Conservation (phyloP, 805 yeast genomes). For the Candida ulmi region DNA sequence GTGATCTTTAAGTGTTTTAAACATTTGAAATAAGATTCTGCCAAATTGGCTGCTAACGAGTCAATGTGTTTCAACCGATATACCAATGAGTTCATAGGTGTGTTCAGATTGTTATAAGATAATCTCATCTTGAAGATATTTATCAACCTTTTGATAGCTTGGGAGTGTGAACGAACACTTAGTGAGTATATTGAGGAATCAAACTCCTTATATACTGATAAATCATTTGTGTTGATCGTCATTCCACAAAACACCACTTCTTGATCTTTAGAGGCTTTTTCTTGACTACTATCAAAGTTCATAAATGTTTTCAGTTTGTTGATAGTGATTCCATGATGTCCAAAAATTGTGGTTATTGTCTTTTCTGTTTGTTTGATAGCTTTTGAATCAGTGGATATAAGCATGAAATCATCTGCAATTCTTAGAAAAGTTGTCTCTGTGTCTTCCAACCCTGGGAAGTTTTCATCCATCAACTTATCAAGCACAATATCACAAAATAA, state of each 20-base stretch:
- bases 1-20: constrained; percentile 2
- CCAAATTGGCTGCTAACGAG: constrained; percentile 12
- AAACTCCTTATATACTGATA: constrained; percentile 31
- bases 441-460: constrained; percentile 17
- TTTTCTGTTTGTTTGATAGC: constrained; percentile 26
- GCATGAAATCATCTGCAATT: constrained; percentile 79
- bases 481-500: constrained; percentile 70
- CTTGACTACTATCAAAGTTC: constrained; percentile 17
- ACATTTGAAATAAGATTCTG: constrained; percentile 12
- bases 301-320: constrained; percentile 36
- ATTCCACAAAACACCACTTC: constrained; percentile 38
- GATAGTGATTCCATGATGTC: constrained; percentile 23
- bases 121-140: constrained; percentile 28
- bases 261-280: constrained; percentile 1
- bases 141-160: constrained; percentile 7
- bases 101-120: constrained; percentile 24
- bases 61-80: constrained; percentile 19
- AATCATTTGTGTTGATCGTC: constrained; percentile 25
- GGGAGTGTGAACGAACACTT: constrained; percentile 8
- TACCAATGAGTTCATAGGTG: constrained; percentile 13
- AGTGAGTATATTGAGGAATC: constrained; percentile 14
- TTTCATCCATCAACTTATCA: constrained; percentile 46
- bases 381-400: constrained; percentile 44
- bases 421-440: constrained; percentile 43
- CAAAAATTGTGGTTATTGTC: constrained; percentile 31